phyloP scores from a whole-genome alignment of 192 early-diverging fungal genomes.

The Kickxella alabastrina region DNA sequence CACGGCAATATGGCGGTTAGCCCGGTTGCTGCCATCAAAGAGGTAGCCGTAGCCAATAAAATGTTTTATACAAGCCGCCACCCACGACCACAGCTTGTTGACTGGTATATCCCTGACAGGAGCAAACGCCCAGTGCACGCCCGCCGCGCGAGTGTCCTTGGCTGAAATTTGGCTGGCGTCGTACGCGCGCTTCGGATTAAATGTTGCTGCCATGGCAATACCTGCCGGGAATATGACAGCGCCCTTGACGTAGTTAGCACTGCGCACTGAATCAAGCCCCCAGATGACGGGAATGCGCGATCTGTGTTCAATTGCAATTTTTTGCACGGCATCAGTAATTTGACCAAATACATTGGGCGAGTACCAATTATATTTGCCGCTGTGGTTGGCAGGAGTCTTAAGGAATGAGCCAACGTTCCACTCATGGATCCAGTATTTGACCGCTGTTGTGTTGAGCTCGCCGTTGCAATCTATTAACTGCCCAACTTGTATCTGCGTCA shows the following conservation, averaged over 20 bases:
- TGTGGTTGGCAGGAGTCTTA: conserved; percentile 57
- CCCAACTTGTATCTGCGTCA: conserved; percentile 62
- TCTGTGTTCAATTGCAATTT: conserved; percentile 49
- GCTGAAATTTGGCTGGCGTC: conserved; percentile 57
- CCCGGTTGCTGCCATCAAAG: conserved; percentile 39
- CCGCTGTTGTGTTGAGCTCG: conserved; percentile 49
- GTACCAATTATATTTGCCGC: conserved; percentile 47
- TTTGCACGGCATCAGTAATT: conserved; percentile 52
- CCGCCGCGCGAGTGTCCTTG: conserved; percentile 61
- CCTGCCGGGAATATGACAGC: conserved; percentile 58
- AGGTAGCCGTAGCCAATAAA: conserved; percentile 63
- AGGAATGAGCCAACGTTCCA: conserved; percentile 61
- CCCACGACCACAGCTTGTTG: conserved; percentile 57
- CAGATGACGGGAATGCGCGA: conserved; percentile 58
- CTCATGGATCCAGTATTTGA: conserved; percentile 54
- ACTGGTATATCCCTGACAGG: conserved; percentile 56
- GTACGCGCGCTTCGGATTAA: conserved; percentile 55
- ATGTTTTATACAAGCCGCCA: conserved; percentile 63
- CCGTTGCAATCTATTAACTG: conserved; percentile 55
- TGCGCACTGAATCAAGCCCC: conserved; percentile 62
- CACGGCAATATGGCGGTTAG: conserved; percentile 48
- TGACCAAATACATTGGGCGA: conserved; percentile 47
- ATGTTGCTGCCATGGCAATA: conserved; percentile 57
- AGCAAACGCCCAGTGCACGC: conserved; percentile 62
- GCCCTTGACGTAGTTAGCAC: conserved; percentile 60